phyloP scores from a whole-genome alignment of 352 stramenopile genomes.

The Plasmopara viticola region DNA sequence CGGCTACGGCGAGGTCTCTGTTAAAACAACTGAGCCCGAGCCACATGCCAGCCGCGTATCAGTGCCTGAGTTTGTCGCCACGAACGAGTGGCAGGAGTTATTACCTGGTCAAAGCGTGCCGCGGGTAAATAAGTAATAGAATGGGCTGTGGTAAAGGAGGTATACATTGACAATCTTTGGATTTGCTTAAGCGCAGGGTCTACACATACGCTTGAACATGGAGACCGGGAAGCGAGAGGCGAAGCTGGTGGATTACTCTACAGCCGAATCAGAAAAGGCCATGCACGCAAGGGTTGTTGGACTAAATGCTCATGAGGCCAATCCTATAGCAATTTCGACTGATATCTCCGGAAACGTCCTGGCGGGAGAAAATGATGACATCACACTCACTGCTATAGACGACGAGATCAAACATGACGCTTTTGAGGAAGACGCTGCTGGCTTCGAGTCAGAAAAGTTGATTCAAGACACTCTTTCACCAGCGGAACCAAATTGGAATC shows the following conservation, averaged over 20 bases:
- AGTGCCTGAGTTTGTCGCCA: constrained; percentile 42
- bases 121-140: constrained; percentile 23
- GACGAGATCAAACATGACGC: constrained; percentile 11
- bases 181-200: constrained; percentile 36
- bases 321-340: constrained; percentile 43
- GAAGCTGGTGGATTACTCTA: constrained; percentile 61
- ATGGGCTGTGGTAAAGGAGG: background rate
- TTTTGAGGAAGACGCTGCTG: background rate
- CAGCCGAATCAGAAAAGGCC: constrained; percentile 19
- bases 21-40: constrained; percentile 6
- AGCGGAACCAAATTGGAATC: constrained; percentile 65
- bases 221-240: constrained; percentile 77
- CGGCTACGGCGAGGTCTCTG: constrained; percentile 8
- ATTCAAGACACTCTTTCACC: constrained; percentile 27
- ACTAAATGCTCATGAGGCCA: constrained; percentile 26
- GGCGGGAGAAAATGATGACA: constrained; percentile 18
- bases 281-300: constrained; percentile 35
- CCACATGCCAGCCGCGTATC: constrained; percentile 2
- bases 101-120: constrained; percentile 60
- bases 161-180: constrained; percentile 6
- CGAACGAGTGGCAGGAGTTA: constrained; percentile 60
- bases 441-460: background rate
- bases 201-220: constrained; percentile 79
- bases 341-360: constrained; percentile 49
- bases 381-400: constrained; percentile 14